Evolutionary conservation across 2,329 filamentous ascomycete genomes (phyloP), one percentile per base, ranked within the genome.

Genomic region (Fusarium papillatum): DNA sequence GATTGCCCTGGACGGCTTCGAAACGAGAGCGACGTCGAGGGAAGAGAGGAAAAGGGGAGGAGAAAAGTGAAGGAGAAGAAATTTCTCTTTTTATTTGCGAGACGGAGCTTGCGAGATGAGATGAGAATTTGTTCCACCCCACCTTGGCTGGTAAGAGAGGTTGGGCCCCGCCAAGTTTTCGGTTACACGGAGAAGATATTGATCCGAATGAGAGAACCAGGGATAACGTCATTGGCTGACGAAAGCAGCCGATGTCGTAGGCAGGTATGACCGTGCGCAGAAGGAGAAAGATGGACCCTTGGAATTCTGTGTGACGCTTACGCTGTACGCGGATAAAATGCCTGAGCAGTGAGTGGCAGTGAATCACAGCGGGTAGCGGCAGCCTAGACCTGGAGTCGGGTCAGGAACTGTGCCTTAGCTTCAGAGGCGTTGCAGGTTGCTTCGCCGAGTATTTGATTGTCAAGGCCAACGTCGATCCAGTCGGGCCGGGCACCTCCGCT

Each of bases 41-140:
- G 68, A 63, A 62, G 38, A n/a, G 75, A 72, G 55, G 55, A 61
- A 73, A 72, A 67, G 41, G 59, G 31, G 36, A 57, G 39, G 69
- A 11, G 62, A 69, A 64, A 48, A 55, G 53, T 62, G 69, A 71
- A 62, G 66, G 65, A 69, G 69, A 67, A 74, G 57, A 70, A 66
- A 74, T 70, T 77, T 79, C 73, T 75, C 68, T 76, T 77, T 79
- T 77, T 78, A 64, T 77, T 73, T 76, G 70, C 72, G 72, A 68
- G 75, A 77, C 64, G 62, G 69, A 80, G 74, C 76, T 80, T 76
- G 71, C 70, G 72, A 77, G 73, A 78, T 71, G 75, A 76, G 74
- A 78, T 78, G 78, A 79, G 81, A 82, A 81, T 82, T 83, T 81
- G 77, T 80, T 79, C 67, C 71, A 70, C 76, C 73, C 77, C 77